Evolutionary conservation across 2,329 filamentous ascomycete species (phyloP).

Genomic region (Orbilia javanica): DNA sequence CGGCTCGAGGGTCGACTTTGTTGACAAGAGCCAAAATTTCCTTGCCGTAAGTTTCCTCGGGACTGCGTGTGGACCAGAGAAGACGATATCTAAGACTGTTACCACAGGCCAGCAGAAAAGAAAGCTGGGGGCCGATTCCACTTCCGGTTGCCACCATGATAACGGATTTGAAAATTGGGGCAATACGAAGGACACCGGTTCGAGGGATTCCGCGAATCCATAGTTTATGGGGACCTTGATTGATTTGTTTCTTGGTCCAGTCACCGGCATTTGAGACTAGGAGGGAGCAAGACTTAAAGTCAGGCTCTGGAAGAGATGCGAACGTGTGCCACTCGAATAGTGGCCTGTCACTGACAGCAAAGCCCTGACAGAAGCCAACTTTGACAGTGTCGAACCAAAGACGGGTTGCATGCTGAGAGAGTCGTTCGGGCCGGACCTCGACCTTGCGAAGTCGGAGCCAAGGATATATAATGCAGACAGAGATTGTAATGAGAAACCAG

Average conservation of each 20-base stretch:
- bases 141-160: slow-evolving; percentile 65
- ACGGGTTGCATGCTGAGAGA: slow-evolving; percentile 79
- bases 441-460: slow-evolving; percentile 80
- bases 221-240: slow-evolving; percentile 72
- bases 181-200: slow-evolving; percentile 64
- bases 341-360: slow-evolving; percentile 71
- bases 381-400: slow-evolving; percentile 75
- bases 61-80: slow-evolving; percentile 65
- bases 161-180: slow-evolving; percentile 63
- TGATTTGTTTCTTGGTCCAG: slow-evolving; percentile 77
- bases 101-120: slow-evolving; percentile 61
- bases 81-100: slow-evolving; percentile 61
- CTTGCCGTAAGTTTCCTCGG: slow-evolving; percentile 63
- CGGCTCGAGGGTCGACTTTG: slow-evolving; percentile 63
- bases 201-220: slow-evolving; percentile 77
- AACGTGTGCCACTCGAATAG: slow-evolving; percentile 81
- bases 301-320: slow-evolving; percentile 76
- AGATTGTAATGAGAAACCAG: slow-evolving; percentile 78
- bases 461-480: slow-evolving; percentile 76
- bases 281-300: slow-evolving; percentile 74
- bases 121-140: slow-evolving; percentile 65
- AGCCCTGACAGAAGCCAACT: slow-evolving; percentile 71
- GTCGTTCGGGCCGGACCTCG: slow-evolving; percentile 73
- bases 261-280: slow-evolving; percentile 80
- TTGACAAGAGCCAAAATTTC: slow-evolving; percentile 63